Percentiles rank a stretch among this genome's conserved stretches.
Conservation (phyloP, 2,329 filamentous ascomycete species). For the Arthroderma sp. region DNA sequence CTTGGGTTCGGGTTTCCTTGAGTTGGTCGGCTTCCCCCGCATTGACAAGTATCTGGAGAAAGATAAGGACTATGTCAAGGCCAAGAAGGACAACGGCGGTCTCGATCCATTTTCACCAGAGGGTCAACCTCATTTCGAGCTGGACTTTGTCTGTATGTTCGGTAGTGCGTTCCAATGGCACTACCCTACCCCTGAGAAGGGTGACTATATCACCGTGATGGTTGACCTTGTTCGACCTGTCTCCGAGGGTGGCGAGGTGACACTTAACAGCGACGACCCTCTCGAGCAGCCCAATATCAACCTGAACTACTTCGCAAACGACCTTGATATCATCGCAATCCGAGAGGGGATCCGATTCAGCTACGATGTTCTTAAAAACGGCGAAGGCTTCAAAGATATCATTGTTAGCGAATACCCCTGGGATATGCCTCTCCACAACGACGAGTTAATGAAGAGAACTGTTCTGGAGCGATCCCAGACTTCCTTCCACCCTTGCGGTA, state of each 20-base stretch:
- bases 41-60: constrained; percentile 42
- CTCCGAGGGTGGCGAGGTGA: constrained; percentile 33
- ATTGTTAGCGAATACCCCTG: constrained; percentile 40
- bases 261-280: constrained; percentile 27
- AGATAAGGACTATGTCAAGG: constrained; percentile 34
- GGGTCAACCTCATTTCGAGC: constrained; percentile 48
- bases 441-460: constrained; percentile 43
- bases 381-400: constrained; percentile 40
- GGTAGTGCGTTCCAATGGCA: constrained; percentile 39
- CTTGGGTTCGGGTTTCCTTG: constrained; percentile 30
- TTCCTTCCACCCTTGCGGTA: constrained; percentile 47
- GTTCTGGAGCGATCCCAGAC: constrained; percentile 49
- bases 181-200: constrained; percentile 29
- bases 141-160: constrained; percentile 51
- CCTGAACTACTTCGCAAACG: constrained; percentile 27
- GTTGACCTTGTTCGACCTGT: constrained; percentile 38
- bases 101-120: constrained; percentile 42
- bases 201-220: constrained; percentile 45
- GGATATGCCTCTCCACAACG: constrained; percentile 43
- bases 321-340: constrained; percentile 34
- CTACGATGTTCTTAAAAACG: constrained; percentile 43
- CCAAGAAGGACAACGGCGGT: constrained; percentile 28
- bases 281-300: constrained; percentile 30
- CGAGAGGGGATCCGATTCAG: constrained; percentile 43
- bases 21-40: constrained; percentile 43